Percentiles rank a stretch among this genome's conserved stretches.
Conservation (phyloP, 179 eudicot genomes). For the Silene noctiflora region DNA sequence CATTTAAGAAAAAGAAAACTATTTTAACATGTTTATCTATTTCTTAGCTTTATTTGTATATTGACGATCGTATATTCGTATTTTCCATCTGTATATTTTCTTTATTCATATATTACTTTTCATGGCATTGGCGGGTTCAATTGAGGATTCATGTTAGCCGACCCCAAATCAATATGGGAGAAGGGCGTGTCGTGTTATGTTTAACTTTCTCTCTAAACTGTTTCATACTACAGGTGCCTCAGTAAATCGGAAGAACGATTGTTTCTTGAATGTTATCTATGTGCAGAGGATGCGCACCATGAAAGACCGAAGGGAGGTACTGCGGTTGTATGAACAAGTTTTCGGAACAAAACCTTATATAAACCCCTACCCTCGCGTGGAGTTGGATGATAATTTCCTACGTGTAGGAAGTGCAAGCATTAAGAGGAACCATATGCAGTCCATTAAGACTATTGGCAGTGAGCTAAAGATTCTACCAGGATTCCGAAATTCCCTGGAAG, state of each 20-base stretch:
- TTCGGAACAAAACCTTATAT: conserved; percentile 57
- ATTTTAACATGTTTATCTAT: too few relatives aligned
- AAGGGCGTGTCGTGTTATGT: too few relatives aligned
- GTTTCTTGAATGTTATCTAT: conserved; percentile 75
- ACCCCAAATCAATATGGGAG: too few relatives aligned
- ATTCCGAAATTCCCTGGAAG: conserved; percentile 65
- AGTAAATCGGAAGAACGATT: conserved; percentile 41
- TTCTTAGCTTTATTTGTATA: too few relatives aligned
- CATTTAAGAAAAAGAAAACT: too few relatives aligned
- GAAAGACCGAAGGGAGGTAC: conserved; percentile 64
- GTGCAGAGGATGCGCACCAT: conserved; percentile 90
- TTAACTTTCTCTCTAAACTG: background rate
- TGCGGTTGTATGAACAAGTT: conserved; percentile 58
- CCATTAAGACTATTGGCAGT: conserved; percentile 33
- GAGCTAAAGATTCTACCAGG: conserved; percentile 73
- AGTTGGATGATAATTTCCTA: conserved; percentile 53
- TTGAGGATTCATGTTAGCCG: too few relatives aligned
- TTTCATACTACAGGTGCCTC: conserved; percentile 47
- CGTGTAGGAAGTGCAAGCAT: conserved; percentile 54
- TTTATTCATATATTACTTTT: too few relatives aligned
- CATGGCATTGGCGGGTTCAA: too few relatives aligned
- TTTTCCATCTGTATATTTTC: too few relatives aligned
- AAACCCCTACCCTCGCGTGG: conserved; percentile 67
- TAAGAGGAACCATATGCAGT: conserved; percentile 47
- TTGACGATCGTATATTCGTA: too few relatives aligned